Evolutionary conservation across 1,284 basidiomycete species (phyloP).

Genomic region (Moesziomyces antarcticus): DNA sequence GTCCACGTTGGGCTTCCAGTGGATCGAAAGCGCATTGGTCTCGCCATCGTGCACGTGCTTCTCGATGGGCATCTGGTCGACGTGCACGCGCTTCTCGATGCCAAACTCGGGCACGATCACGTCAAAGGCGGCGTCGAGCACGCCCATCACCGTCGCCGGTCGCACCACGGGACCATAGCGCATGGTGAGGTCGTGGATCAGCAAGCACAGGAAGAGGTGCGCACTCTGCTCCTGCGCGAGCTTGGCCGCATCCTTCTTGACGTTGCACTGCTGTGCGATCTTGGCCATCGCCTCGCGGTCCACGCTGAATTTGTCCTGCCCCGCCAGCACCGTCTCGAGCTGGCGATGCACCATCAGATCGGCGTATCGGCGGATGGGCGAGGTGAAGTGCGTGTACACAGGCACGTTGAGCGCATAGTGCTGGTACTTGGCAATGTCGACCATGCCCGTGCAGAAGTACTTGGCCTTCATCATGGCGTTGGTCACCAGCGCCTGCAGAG

Average conservation of each 20-base stretch:
- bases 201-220: slow-evolving; percentile 92
- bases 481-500: slow-evolving; percentile 82
- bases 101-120: slow-evolving; percentile 92
- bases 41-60: slow-evolving; percentile 95
- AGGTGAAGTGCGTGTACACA: slow-evolving; percentile 95
- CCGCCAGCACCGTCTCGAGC: slow-evolving; percentile 81
- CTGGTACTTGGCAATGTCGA: slow-evolving; percentile 96
- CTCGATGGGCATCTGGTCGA: slow-evolving; percentile 90
- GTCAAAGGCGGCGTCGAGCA: slow-evolving; percentile 95
- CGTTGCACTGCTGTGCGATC: slow-evolving; percentile 79
- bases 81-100: slow-evolving; percentile 97
- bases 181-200: slow-evolving; percentile 90
- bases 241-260: slow-evolving; percentile 87
- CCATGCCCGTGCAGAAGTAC: slow-evolving; percentile 98
- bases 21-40: slow-evolving; percentile 85
- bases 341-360: slow-evolving; percentile 97
- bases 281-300: slow-evolving; percentile 97
- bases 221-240: slow-evolving; percentile 95
- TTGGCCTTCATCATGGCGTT: slow-evolving; percentile 92
- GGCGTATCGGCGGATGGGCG: slow-evolving; percentile 75
- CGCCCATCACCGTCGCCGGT: slow-evolving; percentile 89
- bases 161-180: slow-evolving; percentile 90
- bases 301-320: slow-evolving; percentile 90
- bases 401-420: slow-evolving; percentile 93
- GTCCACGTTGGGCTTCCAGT: slow-evolving; percentile 74